A percentile compares a stretch with the other conserved stretches of the same genome.
These are phyloP conservation scores for Modicella reniformis DNA, from an alignment of 371 early-diverging fungal species.

Conservation along the genomic window DNA sequence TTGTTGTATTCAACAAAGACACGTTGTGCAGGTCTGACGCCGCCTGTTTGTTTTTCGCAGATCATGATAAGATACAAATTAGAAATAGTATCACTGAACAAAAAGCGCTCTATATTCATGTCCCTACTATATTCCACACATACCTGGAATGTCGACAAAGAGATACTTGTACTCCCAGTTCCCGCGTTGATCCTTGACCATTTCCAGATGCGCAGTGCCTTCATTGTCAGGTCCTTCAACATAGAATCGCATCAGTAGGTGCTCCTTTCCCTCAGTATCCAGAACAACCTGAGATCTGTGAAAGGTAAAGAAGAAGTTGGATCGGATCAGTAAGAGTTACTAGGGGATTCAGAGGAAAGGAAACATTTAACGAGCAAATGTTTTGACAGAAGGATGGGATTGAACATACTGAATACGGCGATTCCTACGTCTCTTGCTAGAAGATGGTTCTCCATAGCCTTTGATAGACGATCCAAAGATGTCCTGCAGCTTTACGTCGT, in stretches of 20 bases:
- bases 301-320: background rate
- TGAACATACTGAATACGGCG: constrained; percentile 56
- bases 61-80: too few species aligned
- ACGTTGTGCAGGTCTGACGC: constrained; percentile 43
- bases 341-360: too few species aligned
- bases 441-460: constrained; percentile 60
- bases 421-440: constrained; percentile 58
- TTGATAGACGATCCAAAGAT: constrained; percentile 56
- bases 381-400: too few species aligned
- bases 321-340: background rate
- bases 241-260: constrained; percentile 62
- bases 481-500: constrained; percentile 39
- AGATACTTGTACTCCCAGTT: constrained; percentile 63
- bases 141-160: constrained; percentile 63
- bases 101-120: too few species aligned
- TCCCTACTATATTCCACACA: background rate
- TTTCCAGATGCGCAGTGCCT: constrained; percentile 59
- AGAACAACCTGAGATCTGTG: constrained; percentile 57
- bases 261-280: constrained; percentile 57
- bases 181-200: constrained; percentile 60
- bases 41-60: constrained; percentile 19
- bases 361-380: too few species aligned
- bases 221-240: constrained; percentile 60
- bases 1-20: constrained; percentile 54
- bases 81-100: too few species aligned